Base-by-base conservation (phyloP, 2,329 filamentous ascomycete species). In the Colletotrichum somersetense region DNA sequence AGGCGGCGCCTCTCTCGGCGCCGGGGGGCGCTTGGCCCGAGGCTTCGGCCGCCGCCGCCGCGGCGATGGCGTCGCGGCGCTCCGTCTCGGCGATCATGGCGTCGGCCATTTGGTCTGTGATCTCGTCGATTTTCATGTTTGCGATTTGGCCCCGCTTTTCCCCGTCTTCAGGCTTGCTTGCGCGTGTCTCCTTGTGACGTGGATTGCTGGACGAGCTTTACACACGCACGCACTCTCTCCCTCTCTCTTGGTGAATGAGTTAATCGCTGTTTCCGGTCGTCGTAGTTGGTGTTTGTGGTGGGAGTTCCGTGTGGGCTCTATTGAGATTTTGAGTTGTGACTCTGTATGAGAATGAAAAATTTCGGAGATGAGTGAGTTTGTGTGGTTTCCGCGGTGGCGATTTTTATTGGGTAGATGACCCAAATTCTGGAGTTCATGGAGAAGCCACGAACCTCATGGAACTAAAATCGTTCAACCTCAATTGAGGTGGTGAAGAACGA, bases 61-160 rank as follows among this genome's bases (percentile, higher is more conserved):
- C 58, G 16, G 53, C 62, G 4, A 35, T 26, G 5, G 62, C 59
- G 10, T 72, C 56, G 4, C 30, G 61, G 16, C 67, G 53, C 52
- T 66, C 10, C 33, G 63, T 44, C 48, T 62, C 57, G 63, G 66
- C 56, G 73, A 75, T 77, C 76, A 79, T 77, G 62, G 79, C 76
- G 75, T 80, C 75, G 20, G 81, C 81, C 77, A 86, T 77, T 70
- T 83, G 80, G 50, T 85, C 80, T 35, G 80, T 81, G 72, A 86
- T 79, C 73, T 86, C 81, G 71, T 86, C 82, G 58, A 85, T 79
- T 44, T 81, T 78, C 83, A 85, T 82, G 23, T 67, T 77, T 72
- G 63, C 53, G 40, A 20, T 20, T 20, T 26, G 38, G 33, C 14
- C 53, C 52, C 52, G 40, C 53, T 66, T 57, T 58, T 62, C 30